Percentiles rank a stretch among this genome's conserved stretches.
phyloP scores from a whole-genome alignment of 2,329 filamentous ascomycete species.

The Lecanicillium sp. region DNA sequence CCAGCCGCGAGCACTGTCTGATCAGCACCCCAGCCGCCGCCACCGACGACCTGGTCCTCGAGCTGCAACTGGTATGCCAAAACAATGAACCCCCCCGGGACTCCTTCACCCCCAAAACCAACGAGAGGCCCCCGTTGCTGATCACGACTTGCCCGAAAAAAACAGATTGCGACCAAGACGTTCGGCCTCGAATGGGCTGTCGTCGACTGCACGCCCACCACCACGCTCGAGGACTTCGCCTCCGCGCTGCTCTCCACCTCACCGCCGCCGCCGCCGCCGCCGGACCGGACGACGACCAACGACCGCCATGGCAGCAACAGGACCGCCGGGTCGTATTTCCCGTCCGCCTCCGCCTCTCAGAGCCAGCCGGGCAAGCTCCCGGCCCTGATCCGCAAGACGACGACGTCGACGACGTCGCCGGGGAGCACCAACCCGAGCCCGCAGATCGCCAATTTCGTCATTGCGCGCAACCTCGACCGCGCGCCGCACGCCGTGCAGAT shows the following conservation, averaged over 20 bases:
- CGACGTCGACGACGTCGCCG: conserved; percentile 13
- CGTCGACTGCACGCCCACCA: conserved; percentile 65
- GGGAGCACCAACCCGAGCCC: conserved; percentile 15
- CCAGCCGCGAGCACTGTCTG: conserved; percentile 81
- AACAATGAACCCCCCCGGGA: neutral
- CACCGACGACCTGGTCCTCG: conserved; percentile 63
- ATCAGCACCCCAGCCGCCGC: conserved; percentile 62
- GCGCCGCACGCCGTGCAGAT: conserved; percentile 75
- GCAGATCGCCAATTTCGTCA: conserved; percentile 71
- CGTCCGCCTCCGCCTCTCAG: too few species aligned
- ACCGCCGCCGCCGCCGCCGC: neutral
- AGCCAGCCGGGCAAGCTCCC: conserved; percentile 12
- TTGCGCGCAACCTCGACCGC: conserved; percentile 72
- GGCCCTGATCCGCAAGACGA: neutral
- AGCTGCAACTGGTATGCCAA: conserved; percentile 59
- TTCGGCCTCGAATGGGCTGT: conserved; percentile 68
- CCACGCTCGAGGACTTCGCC: conserved; percentile 76
- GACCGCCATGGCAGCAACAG: conserved; percentile 22
- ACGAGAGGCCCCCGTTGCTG: too few species aligned
- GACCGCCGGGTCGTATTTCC: conserved; percentile 26
- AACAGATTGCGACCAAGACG: conserved; percentile 57
- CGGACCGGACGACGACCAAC: conserved; percentile 15
- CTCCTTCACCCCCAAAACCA: too few species aligned
- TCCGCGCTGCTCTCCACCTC: conserved; percentile 54
- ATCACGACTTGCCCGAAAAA: too few species aligned